Conservation (phyloP, 2,329 filamentous ascomycete species). For the Verticillium longisporum region DNA sequence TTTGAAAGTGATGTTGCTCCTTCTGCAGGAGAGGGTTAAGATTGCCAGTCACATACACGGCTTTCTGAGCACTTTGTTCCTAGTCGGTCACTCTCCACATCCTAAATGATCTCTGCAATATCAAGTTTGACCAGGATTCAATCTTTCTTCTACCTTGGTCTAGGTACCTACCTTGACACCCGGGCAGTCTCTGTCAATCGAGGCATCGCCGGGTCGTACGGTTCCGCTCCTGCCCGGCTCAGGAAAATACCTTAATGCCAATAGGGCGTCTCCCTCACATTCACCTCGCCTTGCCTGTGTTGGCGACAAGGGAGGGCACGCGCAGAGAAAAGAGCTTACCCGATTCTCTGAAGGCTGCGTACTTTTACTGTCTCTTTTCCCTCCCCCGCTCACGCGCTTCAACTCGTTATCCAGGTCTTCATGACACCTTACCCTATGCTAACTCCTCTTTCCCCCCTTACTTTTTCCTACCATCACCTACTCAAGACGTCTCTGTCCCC, state of each 20-base stretch:
- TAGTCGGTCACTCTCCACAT: no score
- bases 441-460: neutral
- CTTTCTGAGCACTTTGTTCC: no score
- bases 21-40: no score
- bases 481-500: neutral
- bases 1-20: no score
- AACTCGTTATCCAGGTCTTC: neutral
- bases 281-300: neutral
- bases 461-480: neutral
- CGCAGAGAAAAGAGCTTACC: neutral
- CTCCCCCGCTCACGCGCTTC: neutral
- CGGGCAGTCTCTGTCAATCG: neutral
- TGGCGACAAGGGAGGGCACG: neutral
- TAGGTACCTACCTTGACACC: no score
- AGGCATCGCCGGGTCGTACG: neutral
- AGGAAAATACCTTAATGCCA: neutral
- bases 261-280: neutral
- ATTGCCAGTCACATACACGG: no score
- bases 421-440: neutral
- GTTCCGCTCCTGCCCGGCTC: neutral
- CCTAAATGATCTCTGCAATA: no score
- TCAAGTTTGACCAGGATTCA: no score
- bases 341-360: neutral
- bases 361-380: neutral
- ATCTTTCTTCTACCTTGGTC: no score